These are phyloP conservation scores for Verticillium albo-atrum DNA, from an alignment of 2,329 filamentous ascomycete genomes.

Conservation along the genomic window DNA sequence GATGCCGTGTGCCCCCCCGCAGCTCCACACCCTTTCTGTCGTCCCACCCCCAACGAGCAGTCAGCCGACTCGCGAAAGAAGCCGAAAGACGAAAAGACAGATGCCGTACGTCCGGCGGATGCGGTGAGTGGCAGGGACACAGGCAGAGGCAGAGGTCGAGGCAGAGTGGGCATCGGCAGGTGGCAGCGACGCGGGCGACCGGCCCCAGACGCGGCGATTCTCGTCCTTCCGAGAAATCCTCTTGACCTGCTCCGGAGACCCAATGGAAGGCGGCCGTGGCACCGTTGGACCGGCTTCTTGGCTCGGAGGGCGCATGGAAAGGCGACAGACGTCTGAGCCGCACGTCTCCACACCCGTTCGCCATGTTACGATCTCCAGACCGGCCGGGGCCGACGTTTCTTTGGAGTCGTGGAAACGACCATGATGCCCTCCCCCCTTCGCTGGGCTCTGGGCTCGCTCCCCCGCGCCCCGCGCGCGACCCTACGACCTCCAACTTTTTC, in stretches of 20 bases:
- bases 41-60: not conserved
- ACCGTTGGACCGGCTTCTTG: slow-evolving; percentile 1
- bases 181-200: not conserved
- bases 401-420: not conserved
- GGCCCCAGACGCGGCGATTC: slow-evolving; percentile 3
- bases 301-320: not conserved
- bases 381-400: not conserved
- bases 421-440: not conserved
- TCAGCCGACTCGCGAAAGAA: not conserved
- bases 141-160: not conserved
- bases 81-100: not conserved
- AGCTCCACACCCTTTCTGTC: not conserved
- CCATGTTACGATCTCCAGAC: not conserved
- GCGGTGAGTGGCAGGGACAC: not conserved
- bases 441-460: not conserved
- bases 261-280: not conserved
- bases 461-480: not conserved
- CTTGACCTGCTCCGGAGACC: not conserved
- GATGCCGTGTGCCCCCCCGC: not conserved
- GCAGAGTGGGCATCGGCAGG: not conserved
- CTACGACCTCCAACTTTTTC: not conserved
- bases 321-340: not conserved
- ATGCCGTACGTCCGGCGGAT: not conserved
- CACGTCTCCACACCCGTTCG: not conserved
- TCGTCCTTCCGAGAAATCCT: slow-evolving; percentile 9